Percentiles rank a stretch among this genome's conserved stretches.
These are phyloP conservation scores for slime mould (Dictyostelium discoideum) DNA, from an alignment of 78 protist species.

Conservation along the genomic window DNA sequence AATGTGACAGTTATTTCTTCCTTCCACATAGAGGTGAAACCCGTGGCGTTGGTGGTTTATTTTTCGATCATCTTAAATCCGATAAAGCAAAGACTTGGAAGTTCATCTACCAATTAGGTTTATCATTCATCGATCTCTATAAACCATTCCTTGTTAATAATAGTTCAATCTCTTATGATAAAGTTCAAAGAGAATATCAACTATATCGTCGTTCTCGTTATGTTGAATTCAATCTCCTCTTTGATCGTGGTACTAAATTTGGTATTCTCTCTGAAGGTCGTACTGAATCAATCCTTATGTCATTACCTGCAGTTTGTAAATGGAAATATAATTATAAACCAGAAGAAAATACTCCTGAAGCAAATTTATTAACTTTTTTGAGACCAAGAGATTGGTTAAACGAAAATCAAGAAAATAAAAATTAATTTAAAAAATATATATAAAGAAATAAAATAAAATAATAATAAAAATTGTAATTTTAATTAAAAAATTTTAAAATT, in stretches of 20 bases:
- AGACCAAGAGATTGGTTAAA: conserved; percentile 25
- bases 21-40: conserved; percentile 80
- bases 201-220: conserved; percentile 80
- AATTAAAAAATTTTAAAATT: background rate
- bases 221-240: conserved; percentile 86
- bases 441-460: background rate
- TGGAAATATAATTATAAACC: conserved; percentile 81
- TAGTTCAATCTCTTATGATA: background rate
- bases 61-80: conserved; percentile 82
- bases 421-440: background rate
- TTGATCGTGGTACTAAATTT: conserved; percentile 87
- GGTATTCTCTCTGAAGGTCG: conserved; percentile 86
- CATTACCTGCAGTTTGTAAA: conserved; percentile 81
- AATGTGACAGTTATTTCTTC: conserved; percentile 80
- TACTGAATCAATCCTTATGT: conserved; percentile 87
- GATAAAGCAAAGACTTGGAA: conserved; percentile 27
- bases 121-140: conserved; percentile 73
- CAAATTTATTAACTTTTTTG: conserved; percentile 19
- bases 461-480: background rate
- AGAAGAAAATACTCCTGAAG: conserved; percentile 60
- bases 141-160: conserved; percentile 50
- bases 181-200: conserved; percentile 74
- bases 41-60: conserved; percentile 85
- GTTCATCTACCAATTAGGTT: conserved; percentile 55
- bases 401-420: background rate